Evolutionary conservation across 202 grass and related monocot species (phyloP).

Genomic region (Schoenoplectus tabernaemontani): DNA sequence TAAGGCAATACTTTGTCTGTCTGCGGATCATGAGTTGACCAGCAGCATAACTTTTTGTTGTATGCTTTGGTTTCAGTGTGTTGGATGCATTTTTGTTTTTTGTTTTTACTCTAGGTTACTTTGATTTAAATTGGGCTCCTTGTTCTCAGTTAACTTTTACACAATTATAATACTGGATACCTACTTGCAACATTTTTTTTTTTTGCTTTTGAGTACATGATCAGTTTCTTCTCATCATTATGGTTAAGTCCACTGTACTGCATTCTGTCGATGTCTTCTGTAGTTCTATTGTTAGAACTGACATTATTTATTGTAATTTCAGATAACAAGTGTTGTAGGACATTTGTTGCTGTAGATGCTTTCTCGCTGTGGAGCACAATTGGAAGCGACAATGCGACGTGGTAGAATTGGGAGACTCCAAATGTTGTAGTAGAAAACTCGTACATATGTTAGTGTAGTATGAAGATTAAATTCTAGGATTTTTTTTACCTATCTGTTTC

Average conservation of each 20-base stretch:
- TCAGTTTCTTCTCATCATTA: not conserved
- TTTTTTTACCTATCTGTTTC: not conserved
- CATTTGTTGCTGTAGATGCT: not conserved
- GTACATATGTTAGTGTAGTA: not conserved
- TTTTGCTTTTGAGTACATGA: not conserved
- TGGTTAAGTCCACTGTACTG: not conserved
- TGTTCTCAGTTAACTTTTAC: not conserved
- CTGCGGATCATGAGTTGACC: not conserved
- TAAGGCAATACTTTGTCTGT: not conserved
- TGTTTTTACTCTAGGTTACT: not conserved
- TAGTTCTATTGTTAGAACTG: not conserved
- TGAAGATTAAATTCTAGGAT: constrained; percentile 16
- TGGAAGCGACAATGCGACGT: not conserved
- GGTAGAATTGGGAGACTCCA: not conserved
- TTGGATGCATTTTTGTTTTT: not conserved
- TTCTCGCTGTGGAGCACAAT: not conserved
- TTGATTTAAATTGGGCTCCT: not conserved
- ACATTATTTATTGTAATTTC: not conserved
- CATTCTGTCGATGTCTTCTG: not conserved
- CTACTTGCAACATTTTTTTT: not conserved
- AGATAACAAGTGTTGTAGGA: not conserved
- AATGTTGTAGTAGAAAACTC: not conserved
- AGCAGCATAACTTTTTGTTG: not conserved
- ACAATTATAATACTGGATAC: not conserved
- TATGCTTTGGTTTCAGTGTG: not conserved